A percentile compares a stretch with the other conserved stretches of the same genome.
phyloP scores from a whole-genome alignment of 2,329 filamentous ascomycete genomes.

The Cytospora schulzeri region DNA sequence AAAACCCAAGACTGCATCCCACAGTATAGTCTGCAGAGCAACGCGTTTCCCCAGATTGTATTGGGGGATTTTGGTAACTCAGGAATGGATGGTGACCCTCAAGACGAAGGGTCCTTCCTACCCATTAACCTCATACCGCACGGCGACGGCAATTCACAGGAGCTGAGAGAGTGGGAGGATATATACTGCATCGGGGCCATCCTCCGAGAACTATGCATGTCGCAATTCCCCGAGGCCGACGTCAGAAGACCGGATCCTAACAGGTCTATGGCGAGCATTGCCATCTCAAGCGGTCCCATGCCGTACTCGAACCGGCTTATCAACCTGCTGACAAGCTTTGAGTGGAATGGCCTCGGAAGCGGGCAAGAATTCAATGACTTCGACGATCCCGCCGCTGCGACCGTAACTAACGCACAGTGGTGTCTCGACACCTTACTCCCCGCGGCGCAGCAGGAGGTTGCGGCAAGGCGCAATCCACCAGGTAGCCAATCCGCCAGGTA shows the following conservation, averaged over 20 bases:
- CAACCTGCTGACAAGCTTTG: background rate
- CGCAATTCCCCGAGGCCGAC: background rate
- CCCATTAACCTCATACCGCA: background rate
- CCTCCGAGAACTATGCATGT: conserved; percentile 2
- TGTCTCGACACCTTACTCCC: conserved; percentile 6
- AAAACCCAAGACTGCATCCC: background rate
- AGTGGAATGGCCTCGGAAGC: background rate
- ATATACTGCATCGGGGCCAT: background rate
- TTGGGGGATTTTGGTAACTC: conserved; percentile 1
- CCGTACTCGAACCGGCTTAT: background rate
- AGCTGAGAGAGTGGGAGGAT: conserved; percentile 1
- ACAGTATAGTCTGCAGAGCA: background rate
- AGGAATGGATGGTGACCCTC: background rate
- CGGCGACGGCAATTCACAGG: background rate
- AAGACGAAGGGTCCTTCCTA: background rate
- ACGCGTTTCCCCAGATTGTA: conserved; percentile 2
- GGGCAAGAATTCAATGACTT: background rate
- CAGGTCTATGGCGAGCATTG: background rate
- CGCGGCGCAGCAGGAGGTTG: background rate
- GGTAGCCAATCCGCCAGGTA: background rate
- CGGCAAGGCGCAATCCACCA: background rate
- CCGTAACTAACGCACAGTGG: background rate
- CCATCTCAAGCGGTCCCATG: background rate
- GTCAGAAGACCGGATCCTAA: background rate
- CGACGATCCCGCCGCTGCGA: background rate